phyloP scores from a whole-genome alignment of 306 rosid species.

The Rosa rugosa region DNA sequence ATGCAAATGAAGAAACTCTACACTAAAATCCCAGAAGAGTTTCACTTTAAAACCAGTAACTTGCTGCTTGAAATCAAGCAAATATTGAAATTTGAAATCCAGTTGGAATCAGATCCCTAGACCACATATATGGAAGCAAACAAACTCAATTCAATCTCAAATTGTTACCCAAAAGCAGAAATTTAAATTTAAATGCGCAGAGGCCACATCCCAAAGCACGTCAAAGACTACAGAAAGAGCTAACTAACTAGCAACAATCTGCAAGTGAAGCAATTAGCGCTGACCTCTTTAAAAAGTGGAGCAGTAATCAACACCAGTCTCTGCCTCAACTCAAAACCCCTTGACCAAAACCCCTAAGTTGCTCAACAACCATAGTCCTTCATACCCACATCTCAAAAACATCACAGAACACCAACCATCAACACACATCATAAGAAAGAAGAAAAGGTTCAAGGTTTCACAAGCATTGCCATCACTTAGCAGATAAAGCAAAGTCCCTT shows the following conservation, averaged over 20 bases:
- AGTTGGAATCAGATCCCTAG: too few species aligned
- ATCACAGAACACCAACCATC: background rate
- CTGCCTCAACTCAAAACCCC: slow-evolving; percentile 43
- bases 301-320: slow-evolving; percentile 42
- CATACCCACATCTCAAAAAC: slow-evolving; percentile 19
- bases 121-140: too few species aligned
- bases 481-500: slow-evolving; percentile 24
- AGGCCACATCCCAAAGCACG: too few species aligned
- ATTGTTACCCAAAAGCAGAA: too few species aligned
- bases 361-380: slow-evolving; percentile 18
- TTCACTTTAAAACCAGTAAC: too few species aligned
- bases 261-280: slow-evolving; percentile 52
- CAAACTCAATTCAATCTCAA: too few species aligned
- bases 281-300: slow-evolving; percentile 39
- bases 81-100: too few species aligned
- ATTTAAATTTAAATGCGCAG: too few species aligned
- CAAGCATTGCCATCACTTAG: slow-evolving; percentile 15
- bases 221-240: slow-evolving; percentile 16
- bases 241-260: slow-evolving; percentile 51
- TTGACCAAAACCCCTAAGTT: slow-evolving; percentile 38
- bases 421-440: slow-evolving; percentile 17
- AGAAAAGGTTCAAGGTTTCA: background rate
- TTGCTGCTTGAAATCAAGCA: too few species aligned
- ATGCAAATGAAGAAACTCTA: too few species aligned
- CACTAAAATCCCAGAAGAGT: too few species aligned